These are phyloP conservation scores for Ogataea pini DNA, from an alignment of 805 yeast species.

Conservation along the genomic window DNA sequence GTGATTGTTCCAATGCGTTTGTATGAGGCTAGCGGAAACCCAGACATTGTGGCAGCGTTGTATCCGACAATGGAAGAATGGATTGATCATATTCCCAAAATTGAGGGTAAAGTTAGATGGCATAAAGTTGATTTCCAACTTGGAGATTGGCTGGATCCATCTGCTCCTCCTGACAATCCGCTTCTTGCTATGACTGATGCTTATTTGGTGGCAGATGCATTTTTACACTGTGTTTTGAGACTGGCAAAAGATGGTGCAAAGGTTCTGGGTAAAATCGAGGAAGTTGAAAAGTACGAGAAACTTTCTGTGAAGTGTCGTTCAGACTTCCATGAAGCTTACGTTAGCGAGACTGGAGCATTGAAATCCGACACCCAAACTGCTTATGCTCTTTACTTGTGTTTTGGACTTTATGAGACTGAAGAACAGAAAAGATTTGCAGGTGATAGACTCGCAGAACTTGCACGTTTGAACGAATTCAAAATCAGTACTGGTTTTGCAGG, in stretches of 20 bases:
- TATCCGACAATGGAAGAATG: conserved; percentile 18
- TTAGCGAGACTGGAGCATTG: conserved; percentile 20
- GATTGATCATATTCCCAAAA: conserved; percentile 20
- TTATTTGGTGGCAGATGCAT: conserved; percentile 28
- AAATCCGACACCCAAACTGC: conserved; percentile 29
- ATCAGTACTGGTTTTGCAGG: conserved; percentile 34
- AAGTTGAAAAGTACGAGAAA: conserved; percentile 11
- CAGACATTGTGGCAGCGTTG: conserved; percentile 12
- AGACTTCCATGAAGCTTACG: conserved; percentile 23
- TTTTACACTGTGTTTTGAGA: conserved; percentile 18
- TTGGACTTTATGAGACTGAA: conserved; percentile 17
- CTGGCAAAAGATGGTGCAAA: conserved; percentile 15
- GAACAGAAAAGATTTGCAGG: conserved; percentile 24
- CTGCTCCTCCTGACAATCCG: conserved; percentile 31
- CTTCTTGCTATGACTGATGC: conserved; percentile 26
- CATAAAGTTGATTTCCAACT: conserved; percentile 25
- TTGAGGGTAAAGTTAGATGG: conserved; percentile 19
- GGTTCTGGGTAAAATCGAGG: conserved; percentile 14
- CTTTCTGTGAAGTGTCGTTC: conserved; percentile 15
- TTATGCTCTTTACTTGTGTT: conserved; percentile 25
- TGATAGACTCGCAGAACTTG: conserved; percentile 15
- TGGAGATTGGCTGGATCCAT: conserved; percentile 34
- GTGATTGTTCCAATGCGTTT: conserved; percentile 24
- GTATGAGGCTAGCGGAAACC: conserved; percentile 15
- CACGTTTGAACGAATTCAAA: conserved; percentile 10